Conservation (phyloP, 345 rosid genomes). For the Mangifera indica region DNA sequence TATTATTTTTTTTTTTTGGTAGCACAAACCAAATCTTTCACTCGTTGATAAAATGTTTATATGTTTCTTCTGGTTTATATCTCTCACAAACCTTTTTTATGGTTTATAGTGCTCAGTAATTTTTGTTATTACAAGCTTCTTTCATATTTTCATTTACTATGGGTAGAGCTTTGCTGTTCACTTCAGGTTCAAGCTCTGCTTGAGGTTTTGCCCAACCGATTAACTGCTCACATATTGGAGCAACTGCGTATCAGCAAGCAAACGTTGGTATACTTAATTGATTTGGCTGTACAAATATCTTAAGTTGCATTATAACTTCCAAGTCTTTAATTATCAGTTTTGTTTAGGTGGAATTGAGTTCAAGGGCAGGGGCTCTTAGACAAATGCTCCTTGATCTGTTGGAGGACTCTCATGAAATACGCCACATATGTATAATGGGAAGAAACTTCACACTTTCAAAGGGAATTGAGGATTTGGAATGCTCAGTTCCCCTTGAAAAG, state of each 20-base stretch:
- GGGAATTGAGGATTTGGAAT: constrained; percentile 57
- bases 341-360: constrained; percentile 83
- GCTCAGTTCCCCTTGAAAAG: constrained; percentile 72
- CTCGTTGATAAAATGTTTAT: background rate
- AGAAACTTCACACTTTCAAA: constrained; percentile 66
- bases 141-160: background rate
- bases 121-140: constrained; percentile 4
- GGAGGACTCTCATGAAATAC: constrained; percentile 96
- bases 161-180: constrained; percentile 24
- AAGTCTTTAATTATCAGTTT: constrained; percentile 3
- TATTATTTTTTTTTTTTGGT: too few species aligned
- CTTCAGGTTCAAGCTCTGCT: constrained; percentile 83
- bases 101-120: background rate
- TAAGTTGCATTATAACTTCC: background rate
- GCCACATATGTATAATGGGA: constrained; percentile 91
- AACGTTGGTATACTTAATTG: constrained; percentile 53
- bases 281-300: constrained; percentile 9
- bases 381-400: constrained; percentile 97
- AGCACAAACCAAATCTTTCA: background rate
- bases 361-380: constrained; percentile 88
- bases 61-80: constrained; percentile 9
- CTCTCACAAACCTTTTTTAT: background rate
- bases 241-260: constrained; percentile 98
- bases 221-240: constrained; percentile 84
- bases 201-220: constrained; percentile 79